phyloP scores from a whole-genome alignment of 257 asterid species.

The Nicotiana obtusifolia region DNA sequence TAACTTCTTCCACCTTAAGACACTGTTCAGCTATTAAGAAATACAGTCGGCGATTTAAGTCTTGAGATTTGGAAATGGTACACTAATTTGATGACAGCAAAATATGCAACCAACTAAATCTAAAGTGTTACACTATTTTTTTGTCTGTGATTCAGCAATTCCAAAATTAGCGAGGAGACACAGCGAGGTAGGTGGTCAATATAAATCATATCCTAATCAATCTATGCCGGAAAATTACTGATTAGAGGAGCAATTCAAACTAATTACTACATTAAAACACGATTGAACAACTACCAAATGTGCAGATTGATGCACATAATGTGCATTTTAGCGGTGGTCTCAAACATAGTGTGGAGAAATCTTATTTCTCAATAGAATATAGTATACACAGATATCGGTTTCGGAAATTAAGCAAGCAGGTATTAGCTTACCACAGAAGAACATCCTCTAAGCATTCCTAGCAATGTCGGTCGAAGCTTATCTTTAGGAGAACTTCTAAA shows the following conservation, averaged over 20 bases:
- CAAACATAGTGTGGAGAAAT: neutral
- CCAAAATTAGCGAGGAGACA: no score
- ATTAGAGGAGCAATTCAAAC: no score
- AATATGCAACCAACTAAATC: no score
- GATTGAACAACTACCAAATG: neutral
- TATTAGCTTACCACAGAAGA: slow-evolving; percentile 57
- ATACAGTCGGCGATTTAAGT: no score
- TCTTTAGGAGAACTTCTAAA: slow-evolving; percentile 43
- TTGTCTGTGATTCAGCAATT: no score
- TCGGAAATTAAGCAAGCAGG: neutral
- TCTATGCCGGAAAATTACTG: no score
- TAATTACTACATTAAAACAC: no score
- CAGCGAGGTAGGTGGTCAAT: neutral
- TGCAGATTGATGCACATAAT: neutral
- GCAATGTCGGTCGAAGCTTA: slow-evolving; percentile 60
- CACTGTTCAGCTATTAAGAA: no score
- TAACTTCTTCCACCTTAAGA: no score
- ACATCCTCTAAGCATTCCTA: slow-evolving; percentile 62
- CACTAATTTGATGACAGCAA: no score
- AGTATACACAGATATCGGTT: neutral
- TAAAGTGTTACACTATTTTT: no score
- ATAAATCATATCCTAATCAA: neutral
- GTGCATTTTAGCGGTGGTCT: neutral
- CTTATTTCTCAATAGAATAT: neutral
- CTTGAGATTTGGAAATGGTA: no score